Evolutionary conservation across 2,329 filamentous ascomycete genomes (phyloP), one percentile per base, ranked within the genome.

Genomic region (Exophiala sideris): DNA sequence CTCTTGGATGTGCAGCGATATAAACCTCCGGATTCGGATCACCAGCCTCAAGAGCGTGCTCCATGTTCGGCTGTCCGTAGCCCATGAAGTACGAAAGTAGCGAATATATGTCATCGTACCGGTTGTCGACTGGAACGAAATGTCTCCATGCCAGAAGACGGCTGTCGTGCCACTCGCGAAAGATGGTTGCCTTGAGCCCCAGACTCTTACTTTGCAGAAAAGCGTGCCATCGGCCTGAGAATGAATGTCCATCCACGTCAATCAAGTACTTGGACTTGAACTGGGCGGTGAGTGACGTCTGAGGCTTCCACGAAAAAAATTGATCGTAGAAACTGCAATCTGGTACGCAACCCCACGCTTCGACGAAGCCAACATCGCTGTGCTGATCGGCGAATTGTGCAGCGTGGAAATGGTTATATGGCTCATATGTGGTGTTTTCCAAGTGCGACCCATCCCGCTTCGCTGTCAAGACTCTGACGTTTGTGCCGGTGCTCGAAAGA

Each of bases 111-210:
- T 80, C 78, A 14, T 74, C 66, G 51, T 76, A 79, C 0, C 72
- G 72, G 57, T 78, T 78, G 56, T 79, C 76, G 67, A 81, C 73
- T 1, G 79, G 79, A 2, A 81, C 71, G 52, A 79, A 76, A 68
- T 80, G 75, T 59, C 77, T 65, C 80, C 78, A 76, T 48, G 74
- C 70, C 58, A 83, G 65, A 46, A 79, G 61, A 62, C 67, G 75
- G 64, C 60, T 76, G 59, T 81, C 79, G 56, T 80, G 77, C 78
- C 78, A 81, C 61, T 81, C 78, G 7, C 73, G 68, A 61, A 78
- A 81, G 40, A 80, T 74, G 11, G 78, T 80, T 5, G 77, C 75
- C 66, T 80, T 81, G 60, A 81, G 70, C 0, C 75, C 75, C 1
- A 79, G 65, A 2, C 71, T 75, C 21, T 73, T 78, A 39, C 71